Evolutionary conservation across 2,329 filamentous ascomycete species (phyloP).

Genomic region (Cordyceps cateniannulata): DNA sequence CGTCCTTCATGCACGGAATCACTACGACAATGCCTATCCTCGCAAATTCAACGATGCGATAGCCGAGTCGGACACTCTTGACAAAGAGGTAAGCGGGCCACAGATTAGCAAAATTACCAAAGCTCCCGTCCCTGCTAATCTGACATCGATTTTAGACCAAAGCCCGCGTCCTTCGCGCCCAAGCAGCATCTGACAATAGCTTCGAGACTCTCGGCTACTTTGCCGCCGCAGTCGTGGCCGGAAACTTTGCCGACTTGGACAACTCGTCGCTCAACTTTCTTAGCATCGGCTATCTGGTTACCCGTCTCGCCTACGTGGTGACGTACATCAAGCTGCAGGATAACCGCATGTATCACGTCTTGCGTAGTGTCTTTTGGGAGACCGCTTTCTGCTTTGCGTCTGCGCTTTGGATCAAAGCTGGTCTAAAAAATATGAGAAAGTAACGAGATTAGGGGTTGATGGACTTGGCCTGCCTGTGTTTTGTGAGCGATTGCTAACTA

Average conservation of each 20-base stretch:
- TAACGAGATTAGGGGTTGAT: background rate
- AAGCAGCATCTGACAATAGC: slow-evolving; percentile 35
- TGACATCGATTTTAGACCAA: slow-evolving; percentile 32
- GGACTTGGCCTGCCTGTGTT: background rate
- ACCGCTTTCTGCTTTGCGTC: background rate
- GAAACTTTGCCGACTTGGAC: slow-evolving; percentile 28
- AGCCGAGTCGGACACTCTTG: background rate
- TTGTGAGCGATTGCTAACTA: background rate
- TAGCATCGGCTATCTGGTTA: slow-evolving; percentile 26
- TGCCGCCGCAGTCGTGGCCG: slow-evolving; percentile 30
- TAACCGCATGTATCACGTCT: slow-evolving; percentile 25
- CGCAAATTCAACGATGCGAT: slow-evolving; percentile 2
- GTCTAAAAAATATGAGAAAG: background rate
- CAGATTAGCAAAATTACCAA: too few relatives aligned
- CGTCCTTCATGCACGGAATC: background rate
- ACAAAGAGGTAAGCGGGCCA: background rate
- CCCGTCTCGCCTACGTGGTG: slow-evolving; percentile 28
- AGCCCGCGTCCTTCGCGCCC: slow-evolving; percentile 43
- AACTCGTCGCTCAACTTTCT: slow-evolving; percentile 26
- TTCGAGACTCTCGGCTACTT: slow-evolving; percentile 30
- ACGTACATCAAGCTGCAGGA: slow-evolving; percentile 32
- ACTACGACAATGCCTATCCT: slow-evolving; percentile 1
- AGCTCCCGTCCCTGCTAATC: background rate
- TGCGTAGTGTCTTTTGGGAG: slow-evolving; percentile 29
- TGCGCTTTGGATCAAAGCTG: slow-evolving; percentile 4